Evolutionary conservation across 78 protist species (phyloP).

Genomic region (Dictyostelium capitatum): DNA sequence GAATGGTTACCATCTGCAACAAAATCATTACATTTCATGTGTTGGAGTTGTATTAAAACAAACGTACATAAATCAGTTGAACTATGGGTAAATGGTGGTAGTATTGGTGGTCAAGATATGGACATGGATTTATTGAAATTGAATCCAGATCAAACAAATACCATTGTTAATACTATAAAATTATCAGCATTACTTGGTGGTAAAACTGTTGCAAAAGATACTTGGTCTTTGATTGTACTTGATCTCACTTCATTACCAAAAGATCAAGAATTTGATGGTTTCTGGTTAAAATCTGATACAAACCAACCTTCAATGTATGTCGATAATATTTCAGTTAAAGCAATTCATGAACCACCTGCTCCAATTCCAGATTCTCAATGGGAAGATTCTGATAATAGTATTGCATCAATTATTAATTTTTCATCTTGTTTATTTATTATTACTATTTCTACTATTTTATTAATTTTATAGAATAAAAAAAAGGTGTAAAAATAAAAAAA

Average conservation of each 20-base stretch:
- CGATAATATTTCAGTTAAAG: conserved; percentile 44
- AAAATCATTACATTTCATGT: conserved; percentile 24
- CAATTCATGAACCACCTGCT: conserved; percentile 54
- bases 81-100: conserved; percentile 41
- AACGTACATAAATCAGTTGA: conserved; percentile 31
- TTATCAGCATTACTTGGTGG: background rate
- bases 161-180: background rate
- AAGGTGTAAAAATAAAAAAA: background rate
- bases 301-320: conserved; percentile 48
- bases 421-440: background rate
- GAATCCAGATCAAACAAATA: conserved; percentile 6
- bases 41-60: conserved; percentile 57
- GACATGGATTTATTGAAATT: background rate
- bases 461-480: background rate
- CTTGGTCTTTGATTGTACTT: conserved; percentile 28
- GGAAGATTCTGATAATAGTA: background rate
- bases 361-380: conserved; percentile 6
- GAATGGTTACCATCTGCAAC: background rate
- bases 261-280: conserved; percentile 39
- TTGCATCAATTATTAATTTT: background rate
- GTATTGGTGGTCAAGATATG: conserved; percentile 40
- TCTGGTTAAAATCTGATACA: conserved; percentile 41
- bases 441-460: background rate
- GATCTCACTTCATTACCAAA: conserved; percentile 13
- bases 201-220: background rate